A percentile compares a stretch with the other conserved stretches of the same genome.
Conservation (phyloP, 2,329 filamentous ascomycete species). For the Verticillium klebahnii region DNA sequence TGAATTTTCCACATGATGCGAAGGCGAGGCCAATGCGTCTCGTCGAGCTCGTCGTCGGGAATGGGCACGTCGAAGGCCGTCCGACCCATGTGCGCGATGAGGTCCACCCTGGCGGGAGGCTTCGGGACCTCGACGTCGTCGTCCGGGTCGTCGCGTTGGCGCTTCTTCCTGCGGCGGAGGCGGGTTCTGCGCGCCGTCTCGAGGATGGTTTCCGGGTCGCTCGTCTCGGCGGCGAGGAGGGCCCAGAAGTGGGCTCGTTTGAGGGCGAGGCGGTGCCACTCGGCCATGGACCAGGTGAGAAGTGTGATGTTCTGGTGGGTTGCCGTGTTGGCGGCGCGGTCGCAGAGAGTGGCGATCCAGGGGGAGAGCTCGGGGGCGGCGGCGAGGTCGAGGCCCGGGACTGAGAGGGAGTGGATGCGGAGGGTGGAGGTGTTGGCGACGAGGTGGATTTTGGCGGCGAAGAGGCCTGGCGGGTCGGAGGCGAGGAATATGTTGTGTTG, state of each 20-base stretch:
- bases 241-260: slow-evolving; percentile 61
- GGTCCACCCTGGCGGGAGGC: slow-evolving; percentile 29
- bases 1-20: slow-evolving; percentile 58
- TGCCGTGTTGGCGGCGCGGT: slow-evolving; percentile 32
- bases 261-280: slow-evolving; percentile 60
- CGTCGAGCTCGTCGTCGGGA: slow-evolving; percentile 23
- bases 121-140: slow-evolving; percentile 12
- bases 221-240: slow-evolving; percentile 43
- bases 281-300: slow-evolving; percentile 62
- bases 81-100: slow-evolving; percentile 51
- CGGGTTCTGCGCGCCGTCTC: slow-evolving; percentile 25
- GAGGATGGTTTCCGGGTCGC: slow-evolving; percentile 24
- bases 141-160: slow-evolving; percentile 14
- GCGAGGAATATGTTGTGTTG: slow-evolving; percentile 51
- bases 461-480: slow-evolving; percentile 47
- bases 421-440: slow-evolving; percentile 50
- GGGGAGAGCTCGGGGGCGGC: slow-evolving; percentile 54
- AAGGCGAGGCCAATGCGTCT: slow-evolving; percentile 32
- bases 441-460: slow-evolving; percentile 54
- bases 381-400: slow-evolving; percentile 52
- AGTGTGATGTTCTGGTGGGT: slow-evolving; percentile 54
- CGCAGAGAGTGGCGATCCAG: slow-evolving; percentile 42
- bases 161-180: slow-evolving; percentile 15
- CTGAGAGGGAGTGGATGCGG: slow-evolving; percentile 45
- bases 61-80: slow-evolving; percentile 42